phyloP scores from a whole-genome alignment of 192 early-diverging fungal species.

The Chytriomyces hyalinus region DNA sequence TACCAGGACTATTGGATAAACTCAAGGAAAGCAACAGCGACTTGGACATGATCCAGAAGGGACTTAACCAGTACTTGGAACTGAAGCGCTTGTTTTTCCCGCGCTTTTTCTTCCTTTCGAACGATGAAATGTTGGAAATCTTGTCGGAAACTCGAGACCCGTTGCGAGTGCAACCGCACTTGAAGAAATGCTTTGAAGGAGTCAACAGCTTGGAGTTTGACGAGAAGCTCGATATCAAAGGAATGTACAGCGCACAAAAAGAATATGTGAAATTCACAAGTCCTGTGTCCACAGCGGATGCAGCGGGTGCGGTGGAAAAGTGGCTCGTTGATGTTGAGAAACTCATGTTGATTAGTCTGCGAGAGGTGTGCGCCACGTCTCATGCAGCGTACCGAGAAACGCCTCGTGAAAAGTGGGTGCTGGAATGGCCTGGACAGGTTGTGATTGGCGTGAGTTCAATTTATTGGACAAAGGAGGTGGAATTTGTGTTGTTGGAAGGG shows the following conservation, averaged over 20 bases:
- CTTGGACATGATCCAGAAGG: slow-evolving; percentile 68
- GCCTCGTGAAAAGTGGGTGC: slow-evolving; percentile 62
- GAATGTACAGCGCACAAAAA: slow-evolving; percentile 65
- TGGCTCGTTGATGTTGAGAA: slow-evolving; percentile 66
- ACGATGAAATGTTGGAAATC: slow-evolving; percentile 71
- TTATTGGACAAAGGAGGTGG: slow-evolving; percentile 68
- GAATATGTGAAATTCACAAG: slow-evolving; percentile 59
- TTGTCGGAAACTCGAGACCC: slow-evolving; percentile 67
- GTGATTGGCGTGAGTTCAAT: slow-evolving; percentile 64
- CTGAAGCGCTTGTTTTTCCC: slow-evolving; percentile 65
- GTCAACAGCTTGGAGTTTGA: slow-evolving; percentile 65
- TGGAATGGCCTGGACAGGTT: slow-evolving; percentile 69
- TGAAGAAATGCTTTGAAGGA: slow-evolving; percentile 70
- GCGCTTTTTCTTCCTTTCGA: slow-evolving; percentile 68
- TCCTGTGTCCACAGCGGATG: slow-evolving; percentile 54
- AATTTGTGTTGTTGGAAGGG: slow-evolving; percentile 55
- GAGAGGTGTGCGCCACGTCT: slow-evolving; percentile 47
- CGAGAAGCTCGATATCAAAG: slow-evolving; percentile 57
- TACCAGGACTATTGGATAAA: slow-evolving; percentile 58
- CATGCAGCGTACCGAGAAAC: slow-evolving; percentile 52
- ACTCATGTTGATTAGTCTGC: slow-evolving; percentile 58
- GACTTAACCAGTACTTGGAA: slow-evolving; percentile 67
- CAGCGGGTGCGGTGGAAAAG: slow-evolving; percentile 61
- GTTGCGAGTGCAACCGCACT: slow-evolving; percentile 63
- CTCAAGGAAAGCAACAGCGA: slow-evolving; percentile 63